Conservation (phyloP, 23 red algal species). For the Gracilaria domingensis region DNA sequence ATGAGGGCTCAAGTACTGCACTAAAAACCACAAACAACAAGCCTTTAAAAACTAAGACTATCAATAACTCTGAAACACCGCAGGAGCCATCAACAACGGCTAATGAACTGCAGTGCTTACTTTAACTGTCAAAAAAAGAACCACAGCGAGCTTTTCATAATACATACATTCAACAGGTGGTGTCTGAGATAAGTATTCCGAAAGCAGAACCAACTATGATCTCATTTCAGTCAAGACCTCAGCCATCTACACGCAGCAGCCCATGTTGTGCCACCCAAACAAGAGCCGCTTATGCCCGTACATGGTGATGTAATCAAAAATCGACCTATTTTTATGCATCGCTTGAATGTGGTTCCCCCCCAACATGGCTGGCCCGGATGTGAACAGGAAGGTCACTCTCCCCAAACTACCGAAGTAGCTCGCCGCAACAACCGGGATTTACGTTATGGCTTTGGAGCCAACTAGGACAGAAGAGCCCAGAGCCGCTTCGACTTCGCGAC, state of each 20-base stretch:
- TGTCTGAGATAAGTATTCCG: neutral
- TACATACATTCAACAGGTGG: neutral
- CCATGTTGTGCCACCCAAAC: neutral
- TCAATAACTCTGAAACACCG: neutral
- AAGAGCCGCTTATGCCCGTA: neutral
- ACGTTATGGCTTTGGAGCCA: conserved; percentile 3
- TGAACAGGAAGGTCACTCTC: neutral
- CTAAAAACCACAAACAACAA: neutral
- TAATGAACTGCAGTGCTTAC: neutral
- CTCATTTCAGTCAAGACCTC: neutral
- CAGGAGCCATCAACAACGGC: neutral
- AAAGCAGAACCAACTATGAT: neutral
- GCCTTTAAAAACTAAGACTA: neutral
- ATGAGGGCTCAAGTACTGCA: neutral
- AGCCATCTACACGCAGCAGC: neutral
- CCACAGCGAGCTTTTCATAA: neutral
- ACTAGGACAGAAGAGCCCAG: neutral
- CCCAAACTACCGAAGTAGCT: conserved; percentile 3
- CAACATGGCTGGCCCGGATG: neutral
- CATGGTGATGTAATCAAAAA: neutral
- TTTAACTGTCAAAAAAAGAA: neutral
- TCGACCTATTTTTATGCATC: neutral
- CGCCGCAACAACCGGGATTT: neutral
- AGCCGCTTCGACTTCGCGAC: neutral
- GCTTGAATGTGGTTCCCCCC: neutral